Conservation (phyloP, 2,329 filamentous ascomycete species). For the Ceratocystis alfenasii region DNA sequence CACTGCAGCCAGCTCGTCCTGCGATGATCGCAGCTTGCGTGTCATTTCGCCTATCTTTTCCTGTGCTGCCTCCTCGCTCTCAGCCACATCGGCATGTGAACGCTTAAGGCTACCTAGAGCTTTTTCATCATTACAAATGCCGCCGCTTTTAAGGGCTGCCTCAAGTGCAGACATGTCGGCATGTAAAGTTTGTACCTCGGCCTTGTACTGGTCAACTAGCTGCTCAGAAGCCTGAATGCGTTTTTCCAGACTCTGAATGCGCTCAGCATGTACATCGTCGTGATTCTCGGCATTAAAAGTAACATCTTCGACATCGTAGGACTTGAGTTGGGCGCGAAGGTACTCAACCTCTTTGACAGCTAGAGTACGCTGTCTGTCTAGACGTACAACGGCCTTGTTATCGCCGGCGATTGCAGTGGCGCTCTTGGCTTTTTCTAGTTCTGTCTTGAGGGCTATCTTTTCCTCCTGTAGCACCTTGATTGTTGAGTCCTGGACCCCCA, state of each 20-base stretch:
- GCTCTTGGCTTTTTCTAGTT: conserved; percentile 58
- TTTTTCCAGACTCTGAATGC: conserved; percentile 34
- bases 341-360: conserved; percentile 91
- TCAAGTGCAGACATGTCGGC: conserved; percentile 60
- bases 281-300: conserved; percentile 61
- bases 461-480: conserved; percentile 63
- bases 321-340: conserved; percentile 79
- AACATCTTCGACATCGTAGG: conserved; percentile 75
- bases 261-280: conserved; percentile 13
- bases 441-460: conserved; percentile 48
- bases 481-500: conserved; percentile 62
- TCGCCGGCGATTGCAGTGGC: conserved; percentile 36
- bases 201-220: conserved; percentile 77
- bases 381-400: conserved; percentile 58
- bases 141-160: conserved; percentile 26
- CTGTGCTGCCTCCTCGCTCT: conserved; percentile 40
- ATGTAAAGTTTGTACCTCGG: conserved; percentile 63
- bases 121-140: conserved; percentile 34
- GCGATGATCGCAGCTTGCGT: conserved; percentile 78
- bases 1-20: conserved; percentile 59
- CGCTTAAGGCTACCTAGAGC: conserved; percentile 40
- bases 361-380: conserved; percentile 75
- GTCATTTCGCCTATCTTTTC: conserved; percentile 70
- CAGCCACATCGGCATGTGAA: conserved; percentile 47
- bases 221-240: conserved; percentile 67